Conservation (phyloP, 73 alveolate species). For the Paramecium sonneborni region DNA sequence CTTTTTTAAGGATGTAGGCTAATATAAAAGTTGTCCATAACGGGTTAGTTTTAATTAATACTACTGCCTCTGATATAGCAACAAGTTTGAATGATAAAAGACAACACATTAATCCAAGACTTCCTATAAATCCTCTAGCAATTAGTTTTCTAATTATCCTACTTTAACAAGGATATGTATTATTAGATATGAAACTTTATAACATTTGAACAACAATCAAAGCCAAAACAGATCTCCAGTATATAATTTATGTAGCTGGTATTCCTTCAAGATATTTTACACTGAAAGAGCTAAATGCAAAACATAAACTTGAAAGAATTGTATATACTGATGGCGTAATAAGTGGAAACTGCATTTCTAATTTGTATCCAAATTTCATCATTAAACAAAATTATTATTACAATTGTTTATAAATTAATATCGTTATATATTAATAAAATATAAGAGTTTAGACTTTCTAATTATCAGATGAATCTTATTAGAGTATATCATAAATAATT, state of each 20-base stretch:
- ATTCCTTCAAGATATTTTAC: background rate
- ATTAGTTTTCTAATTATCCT: background rate
- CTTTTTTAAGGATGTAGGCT: background rate
- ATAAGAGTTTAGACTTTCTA: too few relatives aligned
- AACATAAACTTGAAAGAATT: too few relatives aligned
- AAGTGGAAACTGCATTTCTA: background rate
- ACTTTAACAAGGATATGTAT: background rate
- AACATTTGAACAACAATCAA: background rate
- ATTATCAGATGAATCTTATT: too few relatives aligned
- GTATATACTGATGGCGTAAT: background rate
- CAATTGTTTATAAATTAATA: too few relatives aligned
- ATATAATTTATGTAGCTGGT: background rate
- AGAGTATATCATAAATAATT: too few relatives aligned
- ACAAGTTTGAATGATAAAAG: background rate
- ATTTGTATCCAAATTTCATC: background rate
- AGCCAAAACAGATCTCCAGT: background rate
- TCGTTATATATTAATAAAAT: too few relatives aligned
- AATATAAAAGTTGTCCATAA: conserved; percentile 25
- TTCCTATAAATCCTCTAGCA: background rate
- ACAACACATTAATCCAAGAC: background rate
- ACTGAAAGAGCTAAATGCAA: background rate
- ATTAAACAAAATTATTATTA: too few relatives aligned
- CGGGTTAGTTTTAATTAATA: background rate
- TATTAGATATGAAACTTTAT: background rate
- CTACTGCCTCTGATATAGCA: conserved; percentile 23